Base-by-base conservation (phyloP, 306 rosid genomes). In the Casuarina glauca region DNA sequence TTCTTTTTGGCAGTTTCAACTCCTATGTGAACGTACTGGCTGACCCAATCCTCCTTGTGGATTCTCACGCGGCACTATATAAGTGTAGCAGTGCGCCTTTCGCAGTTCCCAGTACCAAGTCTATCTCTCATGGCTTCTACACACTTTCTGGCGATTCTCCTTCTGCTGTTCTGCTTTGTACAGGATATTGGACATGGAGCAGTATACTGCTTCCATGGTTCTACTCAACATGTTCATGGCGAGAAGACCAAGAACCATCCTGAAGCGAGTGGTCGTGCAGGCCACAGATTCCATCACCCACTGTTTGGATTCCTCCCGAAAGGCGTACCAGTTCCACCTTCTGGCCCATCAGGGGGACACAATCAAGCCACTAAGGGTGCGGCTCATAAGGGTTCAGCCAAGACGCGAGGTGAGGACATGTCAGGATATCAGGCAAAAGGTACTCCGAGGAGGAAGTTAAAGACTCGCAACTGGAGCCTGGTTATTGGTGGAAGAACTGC, bases 341-440 rank as follows among this genome's bases (percentile, higher is more conserved):
- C 76, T 38, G 54, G 76, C 9, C 76, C 76, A 17, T 73, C 76
- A 55, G 19, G 26, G 10, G 68, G 76, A 41, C 76, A 55, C 53
- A 55, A 73, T 42, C 9, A 6, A 15, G 11, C 16, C 43, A 4
- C 2, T 11, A 6, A 35, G 4, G 43, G 68, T 0, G 68, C 4
- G 32, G 43, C 5, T 61, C 43, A 12, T 2, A 32, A 9, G 17
- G 67, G 67, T 35, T 61, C 67, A 35, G 6, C 17, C 42, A 54
- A 0, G 43, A 17, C 16, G 2, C 41, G n/a, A 4, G 42, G 11
- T 16, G 5, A 35, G 12, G 42, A 9, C 41, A 32, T 61, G 43
- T 35, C 42, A 41, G 16, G 71, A 39, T 0, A 39, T 66, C 17
- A 66, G 17, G 46, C 41, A 17, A 41, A 55, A 62, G 6, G n/a